These are phyloP conservation scores for Microsporum canis DNA, from an alignment of 2,329 filamentous ascomycete genomes.

Conservation along the genomic window DNA sequence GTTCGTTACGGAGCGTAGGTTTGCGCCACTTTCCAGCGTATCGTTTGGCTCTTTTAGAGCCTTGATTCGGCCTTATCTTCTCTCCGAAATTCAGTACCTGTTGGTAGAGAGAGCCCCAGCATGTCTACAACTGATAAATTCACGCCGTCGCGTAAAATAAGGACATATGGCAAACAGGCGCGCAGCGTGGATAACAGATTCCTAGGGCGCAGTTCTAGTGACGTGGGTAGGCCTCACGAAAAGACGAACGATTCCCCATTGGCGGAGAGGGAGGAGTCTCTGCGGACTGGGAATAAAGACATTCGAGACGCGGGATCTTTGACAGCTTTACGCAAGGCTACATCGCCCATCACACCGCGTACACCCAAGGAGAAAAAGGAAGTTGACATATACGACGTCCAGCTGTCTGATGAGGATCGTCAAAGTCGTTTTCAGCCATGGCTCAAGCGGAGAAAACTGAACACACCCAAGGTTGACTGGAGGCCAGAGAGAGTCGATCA, in stretches of 20 bases:
- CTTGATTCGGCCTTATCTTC: background rate
- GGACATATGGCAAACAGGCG: conserved; percentile 14
- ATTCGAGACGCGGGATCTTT: background rate
- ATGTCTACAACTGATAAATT: conserved; percentile 2
- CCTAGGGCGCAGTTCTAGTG: background rate
- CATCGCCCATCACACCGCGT: background rate
- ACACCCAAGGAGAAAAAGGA: background rate
- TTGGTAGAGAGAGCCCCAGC: background rate
- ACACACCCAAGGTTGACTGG: conserved; percentile 4
- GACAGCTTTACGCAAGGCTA: background rate
- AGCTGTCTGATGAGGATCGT: conserved; percentile 20
- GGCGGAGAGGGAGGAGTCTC: background rate
- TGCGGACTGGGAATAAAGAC: background rate
- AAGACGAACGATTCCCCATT: background rate
- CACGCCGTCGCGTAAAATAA: conserved; percentile 12
- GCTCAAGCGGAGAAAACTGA: conserved; percentile 14
- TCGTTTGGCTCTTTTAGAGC: background rate
- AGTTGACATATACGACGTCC: conserved; percentile 19
- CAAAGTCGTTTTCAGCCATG: conserved; percentile 3
- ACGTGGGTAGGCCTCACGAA: background rate
- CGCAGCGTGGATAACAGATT: conserved; percentile 3
- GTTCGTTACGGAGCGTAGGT: background rate
- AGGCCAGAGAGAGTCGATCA: conserved; percentile 1
- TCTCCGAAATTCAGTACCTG: background rate
- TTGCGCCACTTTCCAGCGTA: background rate